Evolutionary conservation across 2,329 filamentous ascomycete genomes (phyloP), one percentile per base, ranked within the genome.

Genomic region (Cucurbitaria berberidis): DNA sequence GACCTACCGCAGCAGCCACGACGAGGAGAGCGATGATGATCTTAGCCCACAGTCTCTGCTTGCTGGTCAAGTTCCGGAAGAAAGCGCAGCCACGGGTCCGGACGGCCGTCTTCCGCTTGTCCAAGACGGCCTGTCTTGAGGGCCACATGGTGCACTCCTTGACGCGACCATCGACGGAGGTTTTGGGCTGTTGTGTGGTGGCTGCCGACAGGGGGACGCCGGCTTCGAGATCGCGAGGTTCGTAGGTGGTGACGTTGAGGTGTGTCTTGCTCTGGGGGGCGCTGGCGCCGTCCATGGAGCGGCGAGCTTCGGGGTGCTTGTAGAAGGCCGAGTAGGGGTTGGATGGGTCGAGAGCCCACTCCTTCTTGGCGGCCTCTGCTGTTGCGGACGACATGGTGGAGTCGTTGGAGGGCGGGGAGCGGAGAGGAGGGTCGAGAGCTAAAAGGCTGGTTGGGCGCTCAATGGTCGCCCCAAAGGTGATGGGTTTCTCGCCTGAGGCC

Each of bases 101-200:
- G 68, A 77, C 73, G 63, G 73, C 71, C 35, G 59, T 62, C 64
- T 72, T 73, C 51, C 74, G 72, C 64, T 75, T 76, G 60, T 78
- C 74, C 62, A 77, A 70, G 51, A 81, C 74, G 27, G 78, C 78
- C 66, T 79, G 74, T 59, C 76, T 75, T 36, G 78, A 77, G 7
- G 80, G 80, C 80, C 80, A 82, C 78, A 81, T 81, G 59, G 75
- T 77, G 75, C 78, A 81, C 55, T 81, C 80, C 65, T 80, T 79
- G 60, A 66, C 62, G 47, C 73, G 66, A 47, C 70, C 74, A 55
- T 79, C 77, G 56, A 80, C 70, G 22, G 68, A 73, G 48, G 72
- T 56, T 58, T 76, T 78, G 55, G 69, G 70, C 26, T 68, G 69
- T 62, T 74, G 67, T 64, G 62, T 79, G 63, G 74, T 77, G 55